Evolutionary conservation across 805 yeast genomes (phyloP).

Genomic region (Kregervanrija delftensis): DNA sequence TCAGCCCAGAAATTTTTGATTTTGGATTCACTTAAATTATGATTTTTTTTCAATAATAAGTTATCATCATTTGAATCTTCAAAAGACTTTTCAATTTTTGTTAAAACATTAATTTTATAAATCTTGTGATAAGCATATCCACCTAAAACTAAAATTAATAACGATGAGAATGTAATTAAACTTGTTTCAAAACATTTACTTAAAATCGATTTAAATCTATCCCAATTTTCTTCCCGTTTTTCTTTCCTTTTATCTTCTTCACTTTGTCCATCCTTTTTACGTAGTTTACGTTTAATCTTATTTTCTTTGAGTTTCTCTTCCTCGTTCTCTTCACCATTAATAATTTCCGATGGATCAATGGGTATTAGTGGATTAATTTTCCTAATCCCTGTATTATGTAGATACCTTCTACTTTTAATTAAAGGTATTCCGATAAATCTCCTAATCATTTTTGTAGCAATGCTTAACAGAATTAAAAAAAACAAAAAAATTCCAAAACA

Average conservation of each 20-base stretch:
- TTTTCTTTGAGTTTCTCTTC: constrained; percentile 2
- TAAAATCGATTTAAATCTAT: constrained; percentile 11
- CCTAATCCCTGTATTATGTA: not conserved
- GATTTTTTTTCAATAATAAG: constrained; percentile 53
- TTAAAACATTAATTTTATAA: constrained; percentile 51
- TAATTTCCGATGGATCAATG: constrained; percentile 33
- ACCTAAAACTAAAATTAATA: constrained; percentile 61
- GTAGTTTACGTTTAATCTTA: not conserved
- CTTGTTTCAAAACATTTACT: constrained; percentile 57
- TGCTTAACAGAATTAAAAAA: no score
- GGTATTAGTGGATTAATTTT: constrained; percentile 34
- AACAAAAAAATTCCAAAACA: no score
- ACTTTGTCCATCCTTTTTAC: constrained; percentile 13
- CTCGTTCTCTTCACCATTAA: constrained; percentile 26
- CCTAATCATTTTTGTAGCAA: no score
- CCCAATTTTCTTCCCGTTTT: constrained; percentile 9
- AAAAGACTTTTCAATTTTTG: constrained; percentile 61
- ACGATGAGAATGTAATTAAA: constrained; percentile 62
- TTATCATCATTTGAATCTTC: constrained; percentile 50
- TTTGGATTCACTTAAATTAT: constrained; percentile 32
- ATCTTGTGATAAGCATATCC: constrained; percentile 65
- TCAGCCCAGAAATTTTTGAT: constrained; percentile 51
- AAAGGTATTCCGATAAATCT: not conserved
- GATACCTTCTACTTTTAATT: not conserved
- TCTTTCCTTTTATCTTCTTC: constrained; percentile 17